Evolutionary conservation across 148 eudicot species (phyloP), one percentile per base, ranked within the genome.

Genomic region (Rhododendron ferrugineum): DNA sequence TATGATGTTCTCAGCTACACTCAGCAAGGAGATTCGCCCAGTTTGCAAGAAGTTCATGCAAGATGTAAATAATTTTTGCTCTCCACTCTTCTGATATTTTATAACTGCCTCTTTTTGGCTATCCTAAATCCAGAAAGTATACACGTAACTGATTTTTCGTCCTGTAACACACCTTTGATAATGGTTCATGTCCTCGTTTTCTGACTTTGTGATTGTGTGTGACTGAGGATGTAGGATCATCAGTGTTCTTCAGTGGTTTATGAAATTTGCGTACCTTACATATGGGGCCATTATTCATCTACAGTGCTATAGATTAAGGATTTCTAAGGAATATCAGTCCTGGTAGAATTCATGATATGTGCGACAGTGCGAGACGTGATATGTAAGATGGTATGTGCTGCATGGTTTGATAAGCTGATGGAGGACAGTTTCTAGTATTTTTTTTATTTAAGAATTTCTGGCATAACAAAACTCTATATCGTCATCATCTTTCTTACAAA

Each of bases 11-110:
- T 90, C 91, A 54, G 91, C 91, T 22, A 90, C 91, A 26, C 89
- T 90, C 2, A 88, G 91, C 87, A 90, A 90, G 87, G 91, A 90
- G 76, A 90, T 90, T 54, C 90, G 91, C 30, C 91, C 91, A 1
- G 88, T 90, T 74, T 90, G 91, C 91, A 90, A 90, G 80, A 90
- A 90, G 84, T 90, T 88, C 62, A 90, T 90, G 91, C 91, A 89
- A 89, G 91, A 89, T 83, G 91, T 89, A 89, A 89, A 87, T 60
- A 11, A 28, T 79, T 76, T 52, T 11, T 16, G 49, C 49, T 80
- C 66, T 78, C 54, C 15, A n/a, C 11, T 84, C 37, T 10, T 75
- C 15, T 83, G 47, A 36, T 68, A 68, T 68, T 68, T 68, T 11
- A 28, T 68, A 68, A 30, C 80, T 52, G 11, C 75, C 14, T 58